phyloP scores from a whole-genome alignment of 208 protist species.

The Phytomonas francai region DNA sequence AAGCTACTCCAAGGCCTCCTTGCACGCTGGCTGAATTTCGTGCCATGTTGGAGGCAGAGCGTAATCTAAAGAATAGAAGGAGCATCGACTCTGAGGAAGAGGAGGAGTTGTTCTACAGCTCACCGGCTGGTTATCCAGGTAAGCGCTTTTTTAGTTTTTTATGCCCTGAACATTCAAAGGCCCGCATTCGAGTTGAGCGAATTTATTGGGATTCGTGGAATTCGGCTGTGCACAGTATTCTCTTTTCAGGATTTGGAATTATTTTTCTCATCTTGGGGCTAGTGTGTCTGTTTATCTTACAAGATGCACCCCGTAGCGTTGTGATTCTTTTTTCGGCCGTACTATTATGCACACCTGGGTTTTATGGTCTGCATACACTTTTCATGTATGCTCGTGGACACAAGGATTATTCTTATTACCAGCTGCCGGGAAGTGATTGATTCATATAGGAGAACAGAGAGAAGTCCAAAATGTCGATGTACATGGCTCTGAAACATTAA shows the following conservation, averaged over 20 bases:
- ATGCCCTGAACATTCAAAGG: conserved; percentile 15
- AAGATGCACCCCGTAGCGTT: conserved; percentile 29
- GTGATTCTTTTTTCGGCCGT: conserved; percentile 35
- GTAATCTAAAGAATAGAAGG: conserved; percentile 8
- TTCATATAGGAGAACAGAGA: not conserved
- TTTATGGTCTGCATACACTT: conserved; percentile 56
- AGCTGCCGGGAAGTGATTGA: conserved; percentile 25
- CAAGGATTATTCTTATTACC: conserved; percentile 34
- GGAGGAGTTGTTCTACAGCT: conserved; percentile 36
- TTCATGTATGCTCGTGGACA: conserved; percentile 50
- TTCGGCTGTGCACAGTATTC: conserved; percentile 47
- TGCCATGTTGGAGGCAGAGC: conserved; percentile 8
- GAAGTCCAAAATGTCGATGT: not conserved
- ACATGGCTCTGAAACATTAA: conserved; percentile 5
- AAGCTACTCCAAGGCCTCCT: not conserved
- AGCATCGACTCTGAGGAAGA: conserved; percentile 38
- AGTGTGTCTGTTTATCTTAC: conserved; percentile 17
- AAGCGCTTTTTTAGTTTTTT: conserved; percentile 40
- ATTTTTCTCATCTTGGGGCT: conserved; percentile 32
- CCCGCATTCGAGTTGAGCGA: conserved; percentile 47
- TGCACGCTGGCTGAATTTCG: conserved; percentile 22
- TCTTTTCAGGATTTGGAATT: conserved; percentile 56
- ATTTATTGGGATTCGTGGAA: conserved; percentile 74
- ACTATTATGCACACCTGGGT: conserved; percentile 55
- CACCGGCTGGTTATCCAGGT: conserved; percentile 16